These are phyloP conservation scores for Luffa aegyptiaca DNA, from an alignment of 306 rosid genomes.

Conservation along the genomic window DNA sequence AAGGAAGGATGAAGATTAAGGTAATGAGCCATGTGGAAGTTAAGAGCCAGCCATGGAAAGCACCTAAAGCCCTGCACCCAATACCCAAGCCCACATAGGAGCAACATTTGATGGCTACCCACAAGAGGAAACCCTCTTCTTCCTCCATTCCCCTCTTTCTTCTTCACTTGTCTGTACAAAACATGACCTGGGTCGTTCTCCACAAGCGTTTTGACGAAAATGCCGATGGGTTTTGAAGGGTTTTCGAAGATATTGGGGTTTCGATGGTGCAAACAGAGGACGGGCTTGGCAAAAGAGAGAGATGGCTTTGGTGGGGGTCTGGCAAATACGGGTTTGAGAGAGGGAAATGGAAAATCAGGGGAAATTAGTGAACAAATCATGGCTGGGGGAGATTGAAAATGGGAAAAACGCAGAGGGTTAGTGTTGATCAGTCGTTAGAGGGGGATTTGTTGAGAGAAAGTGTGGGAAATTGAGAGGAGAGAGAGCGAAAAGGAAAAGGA, in stretches of 20 bases:
- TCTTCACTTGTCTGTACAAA: constrained; percentile 3
- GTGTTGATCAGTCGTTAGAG: neutral
- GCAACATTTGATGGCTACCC: constrained; percentile 35
- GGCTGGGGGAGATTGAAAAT: neutral
- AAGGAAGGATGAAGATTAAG: constrained; percentile 53
- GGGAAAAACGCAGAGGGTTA: neutral
- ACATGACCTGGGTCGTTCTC: constrained; percentile 13
- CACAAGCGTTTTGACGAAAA: constrained; percentile 8
- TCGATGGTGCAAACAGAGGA: constrained; percentile 21
- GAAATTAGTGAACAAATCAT: constrained; percentile 40
- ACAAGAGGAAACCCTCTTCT: constrained; percentile 14
- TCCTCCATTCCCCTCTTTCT: constrained; percentile 14
- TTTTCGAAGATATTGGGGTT: constrained; percentile 15
- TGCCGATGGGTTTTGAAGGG: constrained; percentile 13
- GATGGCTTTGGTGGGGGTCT: constrained; percentile 4
- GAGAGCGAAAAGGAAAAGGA: constrained; percentile 6
- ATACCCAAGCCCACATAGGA: constrained; percentile 76
- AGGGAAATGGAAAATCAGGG: constrained; percentile 17
- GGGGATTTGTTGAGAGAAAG: neutral
- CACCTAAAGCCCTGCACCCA: constrained; percentile 90
- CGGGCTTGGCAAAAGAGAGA: constrained; percentile 1
- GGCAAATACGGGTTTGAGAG: constrained; percentile 9
- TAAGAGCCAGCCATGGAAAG: constrained; percentile 87
- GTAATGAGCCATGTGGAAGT: constrained; percentile 61
- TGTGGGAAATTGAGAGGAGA: no score